Conservation (phyloP, 495 filamentous ascomycete genomes). For the Hypoxylon fuscum region DNA sequence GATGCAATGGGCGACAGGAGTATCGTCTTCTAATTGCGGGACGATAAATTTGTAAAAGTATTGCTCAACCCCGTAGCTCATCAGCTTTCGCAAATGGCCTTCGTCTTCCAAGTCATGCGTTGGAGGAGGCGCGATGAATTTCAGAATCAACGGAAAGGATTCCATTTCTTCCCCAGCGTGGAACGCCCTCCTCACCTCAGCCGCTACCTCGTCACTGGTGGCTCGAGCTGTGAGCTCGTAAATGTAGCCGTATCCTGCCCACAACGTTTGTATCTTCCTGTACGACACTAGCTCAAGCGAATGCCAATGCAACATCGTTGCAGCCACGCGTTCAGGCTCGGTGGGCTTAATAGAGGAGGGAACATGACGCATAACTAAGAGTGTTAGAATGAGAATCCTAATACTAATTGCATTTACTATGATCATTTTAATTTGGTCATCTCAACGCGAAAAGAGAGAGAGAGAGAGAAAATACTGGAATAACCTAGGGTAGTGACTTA, state of each 20-base stretch:
- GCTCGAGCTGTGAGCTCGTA: conserved; percentile 47
- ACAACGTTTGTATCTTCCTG: conserved; percentile 47
- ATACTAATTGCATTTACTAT: not conserved
- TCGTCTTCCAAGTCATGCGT: conserved; percentile 42
- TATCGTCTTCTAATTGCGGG: conserved; percentile 33
- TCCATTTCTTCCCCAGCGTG: conserved; percentile 3
- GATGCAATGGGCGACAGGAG: conserved; percentile 45
- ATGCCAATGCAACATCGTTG: conserved; percentile 41
- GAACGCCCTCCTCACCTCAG: conserved; percentile 18
- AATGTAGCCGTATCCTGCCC: conserved; percentile 58
- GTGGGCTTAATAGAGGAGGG: conserved; percentile 4
- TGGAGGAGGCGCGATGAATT: conserved; percentile 48
- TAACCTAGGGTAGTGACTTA: conserved; percentile 1
- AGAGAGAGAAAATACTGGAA: too few relatives aligned
- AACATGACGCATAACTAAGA: conserved; percentile 19
- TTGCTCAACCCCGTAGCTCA: conserved; percentile 59
- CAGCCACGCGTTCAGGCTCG: conserved; percentile 34
- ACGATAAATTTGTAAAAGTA: conserved; percentile 55
- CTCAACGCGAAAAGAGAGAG: not conserved
- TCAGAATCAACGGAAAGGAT: conserved; percentile 48
- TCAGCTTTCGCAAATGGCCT: conserved; percentile 56
- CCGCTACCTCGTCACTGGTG: conserved; percentile 14
- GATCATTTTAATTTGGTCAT: not conserved
- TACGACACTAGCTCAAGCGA: conserved; percentile 42
- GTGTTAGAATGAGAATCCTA: conserved; percentile 1